Evolutionary conservation across 805 yeast species (phyloP), one percentile per base, ranked within the genome.

Genomic region (Starmerella etchellsii): DNA sequence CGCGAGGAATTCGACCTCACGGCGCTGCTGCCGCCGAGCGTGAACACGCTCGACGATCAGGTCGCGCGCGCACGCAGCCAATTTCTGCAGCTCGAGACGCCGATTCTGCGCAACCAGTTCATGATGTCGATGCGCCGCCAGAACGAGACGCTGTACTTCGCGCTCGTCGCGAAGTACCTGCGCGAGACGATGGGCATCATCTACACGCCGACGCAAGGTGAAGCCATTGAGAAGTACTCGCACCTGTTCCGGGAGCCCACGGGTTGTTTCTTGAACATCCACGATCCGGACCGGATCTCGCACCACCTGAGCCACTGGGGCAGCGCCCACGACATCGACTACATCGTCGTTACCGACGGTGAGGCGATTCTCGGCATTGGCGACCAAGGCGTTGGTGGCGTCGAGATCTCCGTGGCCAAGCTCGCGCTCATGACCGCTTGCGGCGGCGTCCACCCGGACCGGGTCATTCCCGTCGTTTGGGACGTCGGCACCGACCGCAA

Each of bases 321-420:
- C 51, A 79, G 73, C 53, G 79, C 73, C 49, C 88, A 87, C 59
- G 95, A 87, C 60, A 79, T 91, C 34, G 97, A 88, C 59, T 88
- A 88, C 65, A 80, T 91, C 48, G 95, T 87, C 40, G 93, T 91
- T 5, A 76, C 93, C 18, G 98, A 88, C 59, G 91, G 95, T 50
- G 96, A 88, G 62, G 97, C 95, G 46, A 88, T 88, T 50, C 70
- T 88, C 50, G 97, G 98, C 49, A 87, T 88, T 56, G 98, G 98
- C 49, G 97, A 91, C 63, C 96, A 88, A 67, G 97, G 98, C 63
- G 94, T 83, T 30, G 96, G 97, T 53, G 95, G 95, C 57, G 72
- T 85, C 44, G 81, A 96, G 62, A 88, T 91, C 47, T 72, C 94
- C 39, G 78, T 82, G 51, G 88, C 96, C 37, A 91, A 91, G 61